A percentile compares a stretch with the other conserved stretches of the same genome.
Conservation (phyloP, 1,139 yeast genomes). For the Debaryomyces sp. region DNA sequence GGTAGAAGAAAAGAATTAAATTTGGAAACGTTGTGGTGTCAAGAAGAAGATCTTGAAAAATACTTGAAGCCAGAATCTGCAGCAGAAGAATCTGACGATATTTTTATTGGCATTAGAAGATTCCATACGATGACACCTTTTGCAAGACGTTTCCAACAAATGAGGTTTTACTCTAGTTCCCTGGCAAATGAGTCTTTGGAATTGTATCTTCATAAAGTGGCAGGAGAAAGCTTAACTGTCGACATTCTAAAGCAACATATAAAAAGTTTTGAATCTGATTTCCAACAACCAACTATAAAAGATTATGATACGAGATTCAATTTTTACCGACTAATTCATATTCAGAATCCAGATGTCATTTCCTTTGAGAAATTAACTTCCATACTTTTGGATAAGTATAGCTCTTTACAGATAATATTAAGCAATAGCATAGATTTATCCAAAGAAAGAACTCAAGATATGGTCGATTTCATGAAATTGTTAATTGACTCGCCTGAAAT, state of each 20-base stretch:
- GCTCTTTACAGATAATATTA: conserved; percentile 20
- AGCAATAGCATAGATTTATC: conserved; percentile 16
- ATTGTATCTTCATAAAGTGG: background rate
- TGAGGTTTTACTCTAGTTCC: background rate
- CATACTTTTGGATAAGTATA: conserved; percentile 31
- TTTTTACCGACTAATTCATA: conserved; percentile 42
- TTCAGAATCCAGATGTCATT: conserved; percentile 33
- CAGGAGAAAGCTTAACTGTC: conserved; percentile 11
- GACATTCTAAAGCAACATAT: conserved; percentile 15
- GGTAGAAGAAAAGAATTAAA: conserved; percentile 68
- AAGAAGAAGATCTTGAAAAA: conserved; percentile 41
- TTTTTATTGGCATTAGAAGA: conserved; percentile 52
- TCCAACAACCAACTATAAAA: conserved; percentile 21
- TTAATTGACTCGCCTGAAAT: conserved; percentile 38
- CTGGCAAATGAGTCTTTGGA: background rate
- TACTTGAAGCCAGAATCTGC: conserved; percentile 1
- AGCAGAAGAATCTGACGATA: conserved; percentile 36
- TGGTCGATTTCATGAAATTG: conserved; percentile 32
- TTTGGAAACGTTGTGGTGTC: conserved; percentile 70
- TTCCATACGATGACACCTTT: conserved; percentile 38
- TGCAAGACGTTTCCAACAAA: conserved; percentile 7
- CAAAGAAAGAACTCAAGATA: conserved; percentile 28
- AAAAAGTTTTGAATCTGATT: conserved; percentile 19
- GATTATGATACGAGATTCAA: conserved; percentile 39
- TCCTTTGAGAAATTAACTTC: conserved; percentile 27